These are phyloP conservation scores for Aureobasidium pullulans DNA, from an alignment of 2,329 filamentous ascomycete species.

Conservation along the genomic window DNA sequence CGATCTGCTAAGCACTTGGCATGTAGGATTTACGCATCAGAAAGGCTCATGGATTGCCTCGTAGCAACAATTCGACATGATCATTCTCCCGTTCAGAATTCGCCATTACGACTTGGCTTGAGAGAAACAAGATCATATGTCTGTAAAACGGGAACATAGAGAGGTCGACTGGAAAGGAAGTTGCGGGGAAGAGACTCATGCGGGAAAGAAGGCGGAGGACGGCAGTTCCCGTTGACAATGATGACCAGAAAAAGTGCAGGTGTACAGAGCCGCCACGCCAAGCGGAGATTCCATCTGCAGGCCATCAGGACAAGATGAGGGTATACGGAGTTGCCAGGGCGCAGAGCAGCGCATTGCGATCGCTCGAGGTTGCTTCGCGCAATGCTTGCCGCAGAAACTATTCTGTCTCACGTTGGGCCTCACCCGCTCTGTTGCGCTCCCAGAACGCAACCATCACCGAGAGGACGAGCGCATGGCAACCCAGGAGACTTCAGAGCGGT, in stretches of 20 bases:
- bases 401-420: constrained; percentile 14
- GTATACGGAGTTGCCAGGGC: constrained; percentile 16
- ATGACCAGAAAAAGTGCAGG: constrained; percentile 11
- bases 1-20: too few relatives aligned
- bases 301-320: constrained; percentile 16
- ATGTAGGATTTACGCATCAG: too few relatives aligned
- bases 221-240: background rate
- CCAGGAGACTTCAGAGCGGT: constrained; percentile 20
- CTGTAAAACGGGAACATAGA: too few relatives aligned
- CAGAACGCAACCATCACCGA: background rate
- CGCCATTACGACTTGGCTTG: too few relatives aligned
- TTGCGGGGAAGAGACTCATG: background rate
- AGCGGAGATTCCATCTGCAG: background rate
- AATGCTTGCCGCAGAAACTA: constrained; percentile 10
- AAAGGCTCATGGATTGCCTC: too few relatives aligned
- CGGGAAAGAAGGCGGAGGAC: constrained; percentile 4
- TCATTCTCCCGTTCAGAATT: too few relatives aligned
- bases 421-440: constrained; percentile 13
- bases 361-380: constrained; percentile 15
- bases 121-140: too few relatives aligned
- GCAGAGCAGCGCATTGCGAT: constrained; percentile 16
- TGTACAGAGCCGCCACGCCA: constrained; percentile 6
- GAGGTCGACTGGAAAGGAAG: background rate
- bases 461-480: constrained; percentile 18
- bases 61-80: too few relatives aligned